Percentiles rank a stretch among this genome's conserved stretches.
These are phyloP conservation scores for Acer saccharum DNA, from an alignment of 345 rosid species.

Conservation along the genomic window DNA sequence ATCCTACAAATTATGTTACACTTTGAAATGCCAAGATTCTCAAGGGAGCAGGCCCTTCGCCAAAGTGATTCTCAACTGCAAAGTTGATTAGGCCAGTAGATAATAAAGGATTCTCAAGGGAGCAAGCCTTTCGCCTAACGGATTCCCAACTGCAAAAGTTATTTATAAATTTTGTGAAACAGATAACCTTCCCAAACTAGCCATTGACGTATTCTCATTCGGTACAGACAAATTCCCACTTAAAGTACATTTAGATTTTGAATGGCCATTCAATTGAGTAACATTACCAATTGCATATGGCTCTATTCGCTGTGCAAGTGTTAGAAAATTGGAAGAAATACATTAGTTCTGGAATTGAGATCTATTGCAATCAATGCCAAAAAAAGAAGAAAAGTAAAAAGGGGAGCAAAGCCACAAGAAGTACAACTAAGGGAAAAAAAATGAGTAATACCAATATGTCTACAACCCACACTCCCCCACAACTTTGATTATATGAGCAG, in stretches of 20 bases:
- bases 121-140: too few relatives aligned
- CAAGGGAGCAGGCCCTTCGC: too few relatives aligned
- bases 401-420: background rate
- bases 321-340: conserved; percentile 14
- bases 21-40: too few relatives aligned
- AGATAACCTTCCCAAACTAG: conserved; percentile 51
- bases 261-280: conserved; percentile 50
- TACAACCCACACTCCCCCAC: conserved; percentile 98
- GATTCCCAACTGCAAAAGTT: too few relatives aligned
- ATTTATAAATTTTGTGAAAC: conserved; percentile 43
- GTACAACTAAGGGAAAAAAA: background rate
- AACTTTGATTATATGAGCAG: conserved; percentile 95
- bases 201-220: conserved; percentile 62
- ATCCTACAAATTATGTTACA: too few relatives aligned
- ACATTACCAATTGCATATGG: conserved; percentile 59
- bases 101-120: too few relatives aligned
- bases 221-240: conserved; percentile 54
- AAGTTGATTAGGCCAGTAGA: too few relatives aligned
- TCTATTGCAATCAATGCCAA: conserved; percentile 21
- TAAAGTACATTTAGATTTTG: conserved; percentile 60
- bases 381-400: background rate
- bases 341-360: conserved; percentile 12
- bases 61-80: too few relatives aligned
- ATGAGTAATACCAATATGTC: conserved; percentile 76
- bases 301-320: conserved; percentile 59